Conservation (phyloP, 2,329 filamentous ascomycete genomes). For the Kalaharituber pfeilii region DNA sequence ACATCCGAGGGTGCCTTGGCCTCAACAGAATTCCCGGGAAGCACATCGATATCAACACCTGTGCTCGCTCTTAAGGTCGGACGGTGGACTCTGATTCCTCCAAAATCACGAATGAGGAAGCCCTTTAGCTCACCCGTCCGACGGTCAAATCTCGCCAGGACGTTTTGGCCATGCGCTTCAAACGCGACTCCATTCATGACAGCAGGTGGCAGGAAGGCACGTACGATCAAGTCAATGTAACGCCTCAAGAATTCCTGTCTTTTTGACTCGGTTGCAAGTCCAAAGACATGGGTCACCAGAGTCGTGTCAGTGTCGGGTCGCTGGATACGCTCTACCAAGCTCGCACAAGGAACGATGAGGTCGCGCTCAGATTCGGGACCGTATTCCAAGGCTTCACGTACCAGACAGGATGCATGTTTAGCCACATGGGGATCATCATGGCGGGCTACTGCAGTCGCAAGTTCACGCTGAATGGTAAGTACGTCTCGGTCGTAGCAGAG, state of each 20-base stretch:
- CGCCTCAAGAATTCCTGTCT: neutral
- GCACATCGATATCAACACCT: neutral
- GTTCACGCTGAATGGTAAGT: neutral
- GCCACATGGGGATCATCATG: neutral
- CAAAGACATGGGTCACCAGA: neutral
- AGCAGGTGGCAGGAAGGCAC: neutral
- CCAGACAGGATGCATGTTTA: neutral
- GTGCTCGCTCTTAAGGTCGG: conserved; percentile 1
- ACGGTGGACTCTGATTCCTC: neutral
- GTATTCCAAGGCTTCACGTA: neutral
- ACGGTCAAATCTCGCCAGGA: conserved; percentile 2
- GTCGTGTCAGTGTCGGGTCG: neutral
- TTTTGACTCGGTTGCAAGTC: neutral
- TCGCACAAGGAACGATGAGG: neutral
- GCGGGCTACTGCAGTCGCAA: neutral
- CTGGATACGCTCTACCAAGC: neutral
- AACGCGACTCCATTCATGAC: neutral
- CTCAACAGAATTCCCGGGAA: neutral
- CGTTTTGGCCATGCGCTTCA: conserved; percentile 7
- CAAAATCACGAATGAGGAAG: conserved; percentile 7
- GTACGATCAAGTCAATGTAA: neutral
- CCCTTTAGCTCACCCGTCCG: conserved; percentile 1
- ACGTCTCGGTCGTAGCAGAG: neutral
- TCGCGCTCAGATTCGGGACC: neutral
- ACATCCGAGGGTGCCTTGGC: neutral